Percentiles rank a stretch among this genome's conserved stretches.
Evolutionary conservation across 2,329 filamentous ascomycete species (phyloP).

Genomic region (Aspergillus novoparasiticus): DNA sequence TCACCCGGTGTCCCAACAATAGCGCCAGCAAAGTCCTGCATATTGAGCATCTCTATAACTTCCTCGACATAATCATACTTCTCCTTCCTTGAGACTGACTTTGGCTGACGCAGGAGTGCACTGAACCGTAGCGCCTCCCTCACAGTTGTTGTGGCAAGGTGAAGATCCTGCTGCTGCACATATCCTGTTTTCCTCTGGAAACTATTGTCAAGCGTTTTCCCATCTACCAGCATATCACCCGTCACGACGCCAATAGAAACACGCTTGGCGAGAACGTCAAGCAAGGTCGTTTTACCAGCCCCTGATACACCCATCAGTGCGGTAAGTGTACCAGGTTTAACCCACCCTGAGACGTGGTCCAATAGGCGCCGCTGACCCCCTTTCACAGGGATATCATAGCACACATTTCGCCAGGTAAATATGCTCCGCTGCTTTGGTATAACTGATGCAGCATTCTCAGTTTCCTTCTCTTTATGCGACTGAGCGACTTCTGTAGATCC

Average conservation of each 20-base stretch:
- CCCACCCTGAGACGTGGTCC: constrained; percentile 57
- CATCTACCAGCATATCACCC: constrained; percentile 68
- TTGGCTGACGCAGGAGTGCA: constrained; percentile 79
- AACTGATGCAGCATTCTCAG: constrained; percentile 21
- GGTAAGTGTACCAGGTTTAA: constrained; percentile 59
- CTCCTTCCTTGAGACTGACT: constrained; percentile 66
- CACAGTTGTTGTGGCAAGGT: constrained; percentile 80
- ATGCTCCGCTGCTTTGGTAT: constrained; percentile 42
- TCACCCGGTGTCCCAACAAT: constrained; percentile 85
- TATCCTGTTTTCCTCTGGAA: constrained; percentile 70
- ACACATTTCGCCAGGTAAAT: constrained; percentile 58
- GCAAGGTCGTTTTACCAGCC: constrained; percentile 64
- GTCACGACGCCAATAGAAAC: constrained; percentile 65
- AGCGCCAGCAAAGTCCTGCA: constrained; percentile 85
- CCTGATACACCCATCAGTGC: constrained; percentile 65
- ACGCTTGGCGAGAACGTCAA: constrained; percentile 61
- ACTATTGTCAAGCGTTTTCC: constrained; percentile 56
- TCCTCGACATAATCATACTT: constrained; percentile 85
- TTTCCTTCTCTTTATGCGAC: constrained; percentile 14
- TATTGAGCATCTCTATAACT: constrained; percentile 78
- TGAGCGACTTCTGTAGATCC: constrained; percentile 18
- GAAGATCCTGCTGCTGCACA: constrained; percentile 73
- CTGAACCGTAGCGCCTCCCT: constrained; percentile 84
- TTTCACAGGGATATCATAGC: constrained; percentile 57
- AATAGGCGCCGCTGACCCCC: constrained; percentile 54